phyloP scores from a whole-genome alignment of 371 early-diverging fungal species.

The Haplosporangium sp. region DNA sequence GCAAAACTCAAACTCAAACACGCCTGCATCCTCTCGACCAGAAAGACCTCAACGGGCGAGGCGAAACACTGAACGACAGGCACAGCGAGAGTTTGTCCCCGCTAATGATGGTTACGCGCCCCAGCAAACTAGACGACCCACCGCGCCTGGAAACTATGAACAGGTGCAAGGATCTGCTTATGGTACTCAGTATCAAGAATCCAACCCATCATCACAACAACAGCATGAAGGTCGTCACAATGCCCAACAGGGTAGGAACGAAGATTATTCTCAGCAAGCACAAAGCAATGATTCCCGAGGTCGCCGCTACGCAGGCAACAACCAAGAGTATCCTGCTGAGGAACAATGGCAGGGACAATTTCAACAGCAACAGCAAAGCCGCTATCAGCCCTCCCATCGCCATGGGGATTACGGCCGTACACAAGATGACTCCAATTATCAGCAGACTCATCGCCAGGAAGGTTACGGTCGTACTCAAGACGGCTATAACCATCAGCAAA shows the following conservation, averaged over 20 bases:
- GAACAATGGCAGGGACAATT: neutral
- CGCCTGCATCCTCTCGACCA: neutral
- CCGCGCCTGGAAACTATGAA: neutral
- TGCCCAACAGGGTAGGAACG: neutral
- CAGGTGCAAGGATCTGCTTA: neutral
- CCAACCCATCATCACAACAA: neutral
- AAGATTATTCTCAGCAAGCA: neutral
- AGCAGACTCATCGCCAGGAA: slow-evolving; percentile 1
- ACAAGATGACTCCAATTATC: slow-evolving; percentile 4
- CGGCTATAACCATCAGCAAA: neutral
- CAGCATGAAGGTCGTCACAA: slow-evolving; percentile 1
- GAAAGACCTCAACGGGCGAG: neutral
- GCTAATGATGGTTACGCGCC: neutral
- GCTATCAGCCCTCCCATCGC: too few species aligned
- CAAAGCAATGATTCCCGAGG: neutral
- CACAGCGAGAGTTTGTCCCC: neutral
- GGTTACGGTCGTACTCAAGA: neutral
- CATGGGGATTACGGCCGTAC: neutral
- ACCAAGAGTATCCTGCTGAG: neutral
- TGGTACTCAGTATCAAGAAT: neutral
- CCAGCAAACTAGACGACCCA: neutral
- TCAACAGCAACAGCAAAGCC: slow-evolving; percentile 1
- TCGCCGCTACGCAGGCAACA: neutral
- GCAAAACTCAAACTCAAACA: neutral
- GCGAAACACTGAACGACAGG: neutral